These are phyloP conservation scores for Gigaspora rosea DNA, from an alignment of 192 early-diverging fungal species.

Conservation along the genomic window DNA sequence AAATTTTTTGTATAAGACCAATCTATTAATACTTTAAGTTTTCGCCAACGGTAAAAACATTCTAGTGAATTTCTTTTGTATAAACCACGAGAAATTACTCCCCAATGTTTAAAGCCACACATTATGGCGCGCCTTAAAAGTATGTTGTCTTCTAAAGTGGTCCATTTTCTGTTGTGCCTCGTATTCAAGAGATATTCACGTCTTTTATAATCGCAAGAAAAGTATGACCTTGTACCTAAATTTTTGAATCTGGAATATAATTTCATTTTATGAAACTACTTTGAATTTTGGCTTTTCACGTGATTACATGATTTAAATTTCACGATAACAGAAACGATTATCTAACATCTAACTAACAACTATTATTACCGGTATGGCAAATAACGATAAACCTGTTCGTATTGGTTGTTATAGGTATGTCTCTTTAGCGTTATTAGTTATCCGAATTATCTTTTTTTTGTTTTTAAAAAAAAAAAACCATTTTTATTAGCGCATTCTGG, in stretches of 20 bases:
- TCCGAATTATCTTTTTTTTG: not conserved
- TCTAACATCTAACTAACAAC: too few species aligned
- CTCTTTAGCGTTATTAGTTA: not conserved
- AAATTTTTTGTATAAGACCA: not conserved
- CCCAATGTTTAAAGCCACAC: not conserved
- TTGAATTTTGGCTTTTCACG: too few species aligned
- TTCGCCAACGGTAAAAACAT: not conserved
- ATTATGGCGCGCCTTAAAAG: not conserved
- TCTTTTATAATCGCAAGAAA: too few species aligned
- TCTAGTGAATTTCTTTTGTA: not conserved
- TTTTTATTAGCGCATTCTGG: slow-evolving; percentile 52
- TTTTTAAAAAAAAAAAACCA: not conserved
- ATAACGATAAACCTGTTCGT: slow-evolving; percentile 53
- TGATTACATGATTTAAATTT: too few species aligned
- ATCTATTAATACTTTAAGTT: not conserved
- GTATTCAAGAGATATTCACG: too few species aligned
- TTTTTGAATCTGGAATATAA: too few species aligned
- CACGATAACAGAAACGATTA: too few species aligned
- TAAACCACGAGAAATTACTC: not conserved
- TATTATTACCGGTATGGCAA: too few species aligned
- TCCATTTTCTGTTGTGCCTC: not conserved
- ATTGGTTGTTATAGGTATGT: slow-evolving; percentile 55
- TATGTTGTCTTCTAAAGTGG: not conserved
- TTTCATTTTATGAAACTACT: too few species aligned
- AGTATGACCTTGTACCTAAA: too few species aligned